Percentiles rank a stretch among this genome's conserved stretches.
Evolutionary conservation across 768 basidiomycete species (phyloP).

Genomic region (Hericium erinaceus): DNA sequence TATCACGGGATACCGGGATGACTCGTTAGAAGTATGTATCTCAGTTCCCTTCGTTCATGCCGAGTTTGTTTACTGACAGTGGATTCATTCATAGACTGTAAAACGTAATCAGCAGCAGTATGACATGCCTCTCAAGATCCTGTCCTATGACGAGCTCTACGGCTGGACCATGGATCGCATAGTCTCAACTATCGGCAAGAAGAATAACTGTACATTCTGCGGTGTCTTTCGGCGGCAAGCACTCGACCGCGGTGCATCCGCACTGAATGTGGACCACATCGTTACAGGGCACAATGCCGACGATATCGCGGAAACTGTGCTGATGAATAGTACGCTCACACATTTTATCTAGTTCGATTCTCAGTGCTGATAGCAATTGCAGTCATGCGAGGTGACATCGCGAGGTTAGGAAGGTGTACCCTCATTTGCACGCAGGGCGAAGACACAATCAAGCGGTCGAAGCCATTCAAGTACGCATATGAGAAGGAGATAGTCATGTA

Average conservation of each 20-base stretch:
- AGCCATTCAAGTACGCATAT: slow-evolving; percentile 99
- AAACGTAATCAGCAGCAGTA: slow-evolving; percentile 97
- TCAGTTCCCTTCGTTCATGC: background rate
- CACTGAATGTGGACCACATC: slow-evolving; percentile 88
- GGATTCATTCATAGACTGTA: slow-evolving; percentile 58
- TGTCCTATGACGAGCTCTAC: slow-evolving; percentile 93
- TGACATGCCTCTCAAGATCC: slow-evolving; percentile 88
- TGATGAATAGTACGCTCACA: slow-evolving; percentile 86
- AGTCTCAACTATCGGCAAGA: slow-evolving; percentile 88
- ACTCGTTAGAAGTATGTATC: slow-evolving; percentile 75
- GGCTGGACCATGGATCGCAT: slow-evolving; percentile 99
- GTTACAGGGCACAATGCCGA: slow-evolving; percentile 99
- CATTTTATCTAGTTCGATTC: background rate
- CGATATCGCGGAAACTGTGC: slow-evolving; percentile 95
- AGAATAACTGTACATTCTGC: slow-evolving; percentile 99
- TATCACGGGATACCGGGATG: slow-evolving; percentile 96
- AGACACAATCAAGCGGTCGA: slow-evolving; percentile 92
- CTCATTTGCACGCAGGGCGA: slow-evolving; percentile 93
- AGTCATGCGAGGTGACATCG: slow-evolving; percentile 99
- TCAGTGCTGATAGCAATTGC: background rate
- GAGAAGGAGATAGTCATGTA: slow-evolving; percentile 99
- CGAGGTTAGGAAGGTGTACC: slow-evolving; percentile 88
- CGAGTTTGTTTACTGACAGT: background rate
- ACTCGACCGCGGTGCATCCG: slow-evolving; percentile 86
- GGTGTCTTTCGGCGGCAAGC: slow-evolving; percentile 97